These are phyloP conservation scores for Globomyces sp. DNA, from an alignment of 371 early-diverging fungal species.

Conservation along the genomic window DNA sequence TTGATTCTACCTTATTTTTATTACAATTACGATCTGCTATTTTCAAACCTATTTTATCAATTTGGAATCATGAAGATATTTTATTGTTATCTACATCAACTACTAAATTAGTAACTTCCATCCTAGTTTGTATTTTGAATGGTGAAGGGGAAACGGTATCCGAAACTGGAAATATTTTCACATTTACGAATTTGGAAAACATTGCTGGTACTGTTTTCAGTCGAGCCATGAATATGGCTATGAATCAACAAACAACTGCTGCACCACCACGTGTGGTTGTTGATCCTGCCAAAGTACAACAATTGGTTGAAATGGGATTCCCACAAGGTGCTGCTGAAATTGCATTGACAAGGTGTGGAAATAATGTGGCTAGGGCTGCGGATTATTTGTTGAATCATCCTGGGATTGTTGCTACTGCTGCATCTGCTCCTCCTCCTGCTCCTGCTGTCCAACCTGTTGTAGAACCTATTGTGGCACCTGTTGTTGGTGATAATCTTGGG, in stretches of 20 bases:
- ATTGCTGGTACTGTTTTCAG: slow-evolving; percentile 36
- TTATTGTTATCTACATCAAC: background rate
- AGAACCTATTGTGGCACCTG: slow-evolving; percentile 13
- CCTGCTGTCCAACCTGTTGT: slow-evolving; percentile 20
- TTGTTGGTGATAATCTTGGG: no score
- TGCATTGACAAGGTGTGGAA: slow-evolving; percentile 74
- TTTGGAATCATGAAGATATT: slow-evolving; percentile 52
- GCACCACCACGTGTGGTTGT: slow-evolving; percentile 33
- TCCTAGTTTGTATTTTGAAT: slow-evolving; percentile 66
- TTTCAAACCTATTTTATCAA: slow-evolving; percentile 46
- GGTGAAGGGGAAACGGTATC: slow-evolving; percentile 61
- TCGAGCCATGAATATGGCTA: background rate
- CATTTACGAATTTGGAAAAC: slow-evolving; percentile 18
- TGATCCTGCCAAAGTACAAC: slow-evolving; percentile 66
- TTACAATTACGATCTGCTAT: slow-evolving; percentile 57
- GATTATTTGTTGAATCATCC: slow-evolving; percentile 89
- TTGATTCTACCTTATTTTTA: slow-evolving; percentile 69
- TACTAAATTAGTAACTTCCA: slow-evolving; percentile 54
- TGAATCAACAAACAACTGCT: slow-evolving; percentile 11
- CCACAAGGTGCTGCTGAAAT: slow-evolving; percentile 74
- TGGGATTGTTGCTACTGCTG: slow-evolving; percentile 46
- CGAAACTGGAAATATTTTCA: slow-evolving; percentile 27
- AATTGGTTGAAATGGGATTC: slow-evolving; percentile 89
- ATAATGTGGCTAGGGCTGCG: slow-evolving; percentile 82
- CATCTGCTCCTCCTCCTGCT: slow-evolving; percentile 14